Evolutionary conservation across 345 rosid species (phyloP), one percentile per base, ranked within the genome.

Genomic region (Populus deltoides): DNA sequence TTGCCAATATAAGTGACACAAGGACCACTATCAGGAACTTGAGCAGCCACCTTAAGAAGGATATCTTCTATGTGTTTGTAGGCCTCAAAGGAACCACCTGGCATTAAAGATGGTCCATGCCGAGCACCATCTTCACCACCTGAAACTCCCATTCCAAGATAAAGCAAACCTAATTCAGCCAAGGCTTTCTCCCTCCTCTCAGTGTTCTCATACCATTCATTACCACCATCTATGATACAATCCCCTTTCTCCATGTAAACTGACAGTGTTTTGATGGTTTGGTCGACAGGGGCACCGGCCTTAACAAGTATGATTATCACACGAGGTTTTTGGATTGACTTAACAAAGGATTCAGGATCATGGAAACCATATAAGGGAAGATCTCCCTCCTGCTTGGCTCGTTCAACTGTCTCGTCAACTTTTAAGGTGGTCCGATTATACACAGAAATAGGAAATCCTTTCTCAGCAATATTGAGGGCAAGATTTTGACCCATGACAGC

Each of bases 391-490:
- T 74, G 61, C 61, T 61, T 75, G 62, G 82, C 78, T 57, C 75
- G 74, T 41, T 63, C 69, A 59, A 79, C 74, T 29, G 78, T 74
- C 74, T 74, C 75, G 38, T 79, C 82, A 59, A 79, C 71, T 39
- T 55, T 73, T 55, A 73, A 72, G 66, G 81, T 55, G 53, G 77
- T 79, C 39, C 77, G 66, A 59, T 79, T 73, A 33, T 79, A 73
- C 25, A 79, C 69, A 47, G 80, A 63, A 49, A 78, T 78, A 13
- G 75, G 75, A 63, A 71, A 78, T 17, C 71, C 75, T 47, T 71
- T 71, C 80, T 78, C 80, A 33, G 80, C 80, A 71, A 71, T 78
- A 65, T 78, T 78, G 71, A 78, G 82, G 68, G 82, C 73, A 15
- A 73, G 77, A 43, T 79, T 79, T 59, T 79, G 82, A 31, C 78